Conservation (phyloP, 2,329 filamentous ascomycete genomes). For the Penicillium aurantiogriseum region DNA sequence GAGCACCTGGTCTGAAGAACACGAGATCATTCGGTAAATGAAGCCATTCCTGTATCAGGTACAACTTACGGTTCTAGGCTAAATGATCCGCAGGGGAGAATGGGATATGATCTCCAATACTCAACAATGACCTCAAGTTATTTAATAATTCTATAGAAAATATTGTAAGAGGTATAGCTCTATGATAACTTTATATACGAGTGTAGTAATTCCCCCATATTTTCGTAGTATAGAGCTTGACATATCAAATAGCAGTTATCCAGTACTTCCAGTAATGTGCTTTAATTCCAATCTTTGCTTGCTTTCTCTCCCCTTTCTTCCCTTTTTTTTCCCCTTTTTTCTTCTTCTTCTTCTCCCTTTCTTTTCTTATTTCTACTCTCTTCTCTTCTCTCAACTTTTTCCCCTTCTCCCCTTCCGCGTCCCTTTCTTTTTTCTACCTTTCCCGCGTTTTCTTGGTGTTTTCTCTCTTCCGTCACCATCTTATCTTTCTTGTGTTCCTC, state of each 20-base stretch:
- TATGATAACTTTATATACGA: background rate
- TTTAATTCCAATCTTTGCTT: slow-evolving; percentile 22
- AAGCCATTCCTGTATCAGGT: background rate
- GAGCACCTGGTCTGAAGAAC: background rate
- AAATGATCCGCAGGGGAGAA: background rate
- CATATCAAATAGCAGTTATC: slow-evolving; percentile 1
- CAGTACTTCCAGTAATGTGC: background rate
- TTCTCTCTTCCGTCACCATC: slow-evolving; percentile 9
- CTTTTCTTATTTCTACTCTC: slow-evolving; percentile 9
- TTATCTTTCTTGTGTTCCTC: slow-evolving; percentile 12
- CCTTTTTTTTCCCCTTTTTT: slow-evolving; percentile 14
- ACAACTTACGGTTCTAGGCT: background rate
- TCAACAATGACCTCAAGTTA: background rate
- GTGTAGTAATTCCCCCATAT: background rate
- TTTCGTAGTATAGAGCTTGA: background rate
- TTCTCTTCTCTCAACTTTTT: slow-evolving; percentile 9
- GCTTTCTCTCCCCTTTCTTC: slow-evolving; percentile 28
- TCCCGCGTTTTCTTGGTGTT: slow-evolving; percentile 15
- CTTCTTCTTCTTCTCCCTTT: slow-evolving; percentile 11
- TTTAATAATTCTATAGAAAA: background rate
- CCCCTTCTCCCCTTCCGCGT: slow-evolving; percentile 15
- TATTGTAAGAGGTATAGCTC: background rate
- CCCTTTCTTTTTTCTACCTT: slow-evolving; percentile 8
- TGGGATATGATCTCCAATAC: background rate
- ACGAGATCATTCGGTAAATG: background rate